A percentile compares a stretch with the other conserved stretches of the same genome.
Evolutionary conservation across 2,329 filamentous ascomycete genomes (phyloP).

Genomic region (Aureobasidium sp.): DNA sequence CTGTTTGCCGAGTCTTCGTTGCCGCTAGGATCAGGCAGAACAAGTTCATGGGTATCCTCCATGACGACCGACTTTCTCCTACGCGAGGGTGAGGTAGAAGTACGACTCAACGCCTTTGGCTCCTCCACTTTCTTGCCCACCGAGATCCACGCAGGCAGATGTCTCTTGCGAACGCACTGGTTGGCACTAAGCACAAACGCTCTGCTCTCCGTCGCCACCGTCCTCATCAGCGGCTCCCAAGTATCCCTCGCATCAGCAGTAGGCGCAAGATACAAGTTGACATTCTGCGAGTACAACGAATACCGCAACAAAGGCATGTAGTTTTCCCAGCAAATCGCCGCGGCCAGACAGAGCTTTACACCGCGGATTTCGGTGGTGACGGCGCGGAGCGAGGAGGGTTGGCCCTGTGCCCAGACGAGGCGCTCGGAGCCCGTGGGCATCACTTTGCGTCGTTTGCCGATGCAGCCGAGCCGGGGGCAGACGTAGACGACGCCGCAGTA

Average conservation of each 20-base stretch:
- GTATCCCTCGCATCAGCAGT: constrained; percentile 79
- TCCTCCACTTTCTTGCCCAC: constrained; percentile 16
- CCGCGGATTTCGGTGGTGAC: constrained; percentile 74
- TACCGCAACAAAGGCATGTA: constrained; percentile 89
- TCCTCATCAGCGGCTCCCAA: constrained; percentile 77
- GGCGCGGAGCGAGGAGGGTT: constrained; percentile 68
- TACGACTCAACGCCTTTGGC: neutral
- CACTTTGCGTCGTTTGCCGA: constrained; percentile 86
- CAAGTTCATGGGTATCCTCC: constrained; percentile 52
- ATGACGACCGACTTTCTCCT: constrained; percentile 20
- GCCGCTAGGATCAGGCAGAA: constrained; percentile 31
- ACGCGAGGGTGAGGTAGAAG: neutral
- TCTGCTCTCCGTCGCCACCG: constrained; percentile 71
- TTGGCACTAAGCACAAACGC: constrained; percentile 83
- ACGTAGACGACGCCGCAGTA: constrained; percentile 82
- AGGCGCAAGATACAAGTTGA: constrained; percentile 85
- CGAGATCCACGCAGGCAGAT: constrained; percentile 53
- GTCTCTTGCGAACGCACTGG: constrained; percentile 61
- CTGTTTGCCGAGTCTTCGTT: constrained; percentile 12
- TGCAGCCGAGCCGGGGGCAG: constrained; percentile 61
- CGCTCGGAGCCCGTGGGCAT: constrained; percentile 85
- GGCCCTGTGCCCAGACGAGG: constrained; percentile 83
- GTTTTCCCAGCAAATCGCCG: constrained; percentile 94
- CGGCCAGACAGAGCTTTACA: constrained; percentile 69
- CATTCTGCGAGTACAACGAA: constrained; percentile 77